These are phyloP conservation scores for Fusarium dlaminii DNA, from an alignment of 2,329 filamentous ascomycete genomes.

Conservation along the genomic window DNA sequence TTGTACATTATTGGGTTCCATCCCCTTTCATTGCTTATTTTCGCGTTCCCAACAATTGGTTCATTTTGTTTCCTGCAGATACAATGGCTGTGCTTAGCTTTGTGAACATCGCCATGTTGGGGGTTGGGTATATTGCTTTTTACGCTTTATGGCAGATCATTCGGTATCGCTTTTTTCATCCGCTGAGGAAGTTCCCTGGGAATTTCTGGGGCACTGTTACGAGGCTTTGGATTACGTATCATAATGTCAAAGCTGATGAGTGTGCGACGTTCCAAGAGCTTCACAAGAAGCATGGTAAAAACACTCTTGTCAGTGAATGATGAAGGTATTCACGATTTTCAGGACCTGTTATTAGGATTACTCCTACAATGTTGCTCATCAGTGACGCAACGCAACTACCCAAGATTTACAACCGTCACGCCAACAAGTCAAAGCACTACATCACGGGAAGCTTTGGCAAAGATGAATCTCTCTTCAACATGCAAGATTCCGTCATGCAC, in stretches of 20 bases:
- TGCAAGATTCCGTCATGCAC: conserved; percentile 62
- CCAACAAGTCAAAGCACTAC: conserved; percentile 67
- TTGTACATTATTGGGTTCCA: background rate
- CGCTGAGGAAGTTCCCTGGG: conserved; percentile 28
- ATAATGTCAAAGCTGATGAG: conserved; percentile 31
- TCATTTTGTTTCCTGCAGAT: background rate
- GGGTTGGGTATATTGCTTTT: conserved; percentile 7
- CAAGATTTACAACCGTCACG: conserved; percentile 63
- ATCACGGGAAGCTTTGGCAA: conserved; percentile 67
- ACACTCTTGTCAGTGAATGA: rapidly evolving
- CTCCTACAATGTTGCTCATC: conserved; percentile 39
- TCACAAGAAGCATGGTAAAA: conserved; percentile 27
- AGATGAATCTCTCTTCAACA: conserved; percentile 66
- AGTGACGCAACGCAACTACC: conserved; percentile 61
- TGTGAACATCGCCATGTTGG: conserved; percentile 7
- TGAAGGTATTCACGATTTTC: background rate
- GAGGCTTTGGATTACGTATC: conserved; percentile 37
- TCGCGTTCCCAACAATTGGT: conserved; percentile 3
- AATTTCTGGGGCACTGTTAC: conserved; percentile 32
- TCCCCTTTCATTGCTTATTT: conserved; percentile 14
- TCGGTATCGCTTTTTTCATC: conserved; percentile 32
- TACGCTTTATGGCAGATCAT: conserved; percentile 11
- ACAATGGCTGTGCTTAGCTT: conserved; percentile 20
- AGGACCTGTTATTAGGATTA: conserved; percentile 39
- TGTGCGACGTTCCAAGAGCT: conserved; percentile 27